Evolutionary conservation across 768 basidiomycete species (phyloP).

Genomic region (Mycena latifolia): DNA sequence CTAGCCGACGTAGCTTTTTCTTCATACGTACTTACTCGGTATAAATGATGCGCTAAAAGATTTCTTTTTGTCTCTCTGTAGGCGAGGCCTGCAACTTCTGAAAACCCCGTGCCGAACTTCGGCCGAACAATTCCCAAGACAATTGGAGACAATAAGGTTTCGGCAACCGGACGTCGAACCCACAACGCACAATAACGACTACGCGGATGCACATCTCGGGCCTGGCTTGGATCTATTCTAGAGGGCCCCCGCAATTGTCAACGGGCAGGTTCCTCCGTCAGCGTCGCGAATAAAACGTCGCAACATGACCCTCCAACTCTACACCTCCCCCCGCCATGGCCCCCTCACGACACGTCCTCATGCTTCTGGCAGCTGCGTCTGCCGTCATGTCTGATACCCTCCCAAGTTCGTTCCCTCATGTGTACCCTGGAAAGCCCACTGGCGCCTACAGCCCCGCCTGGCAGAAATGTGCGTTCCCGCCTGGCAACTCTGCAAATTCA

Average conservation of each 20-base stretch:
- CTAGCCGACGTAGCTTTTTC: too few species aligned
- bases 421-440: slow-evolving; percentile 59
- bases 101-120: slow-evolving; percentile 8
- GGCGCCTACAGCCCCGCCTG: slow-evolving; percentile 67
- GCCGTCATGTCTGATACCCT: slow-evolving; percentile 44
- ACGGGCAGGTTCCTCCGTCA: not conserved
- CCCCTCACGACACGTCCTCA: slow-evolving; percentile 41
- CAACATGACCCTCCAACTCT: not conserved
- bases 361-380: slow-evolving; percentile 39
- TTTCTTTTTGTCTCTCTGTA: not conserved
- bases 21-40: too few species aligned
- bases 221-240: slow-evolving; percentile 4
- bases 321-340: slow-evolving; percentile 35
- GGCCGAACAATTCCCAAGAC: slow-evolving; percentile 25
- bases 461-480: slow-evolving; percentile 66
- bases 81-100: too few species aligned
- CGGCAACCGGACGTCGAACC: not conserved
- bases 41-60: not conserved
- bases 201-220: not conserved
- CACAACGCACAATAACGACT: slow-evolving; percentile 17
- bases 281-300: slow-evolving; percentile 6
- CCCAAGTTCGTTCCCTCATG: slow-evolving; percentile 61
- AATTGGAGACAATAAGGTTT: slow-evolving; percentile 11
- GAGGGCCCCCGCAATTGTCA: slow-evolving; percentile 19
- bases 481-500: not conserved